Conservation (phyloP, 345 rosid genomes). For the Alliaria petiolata region DNA sequence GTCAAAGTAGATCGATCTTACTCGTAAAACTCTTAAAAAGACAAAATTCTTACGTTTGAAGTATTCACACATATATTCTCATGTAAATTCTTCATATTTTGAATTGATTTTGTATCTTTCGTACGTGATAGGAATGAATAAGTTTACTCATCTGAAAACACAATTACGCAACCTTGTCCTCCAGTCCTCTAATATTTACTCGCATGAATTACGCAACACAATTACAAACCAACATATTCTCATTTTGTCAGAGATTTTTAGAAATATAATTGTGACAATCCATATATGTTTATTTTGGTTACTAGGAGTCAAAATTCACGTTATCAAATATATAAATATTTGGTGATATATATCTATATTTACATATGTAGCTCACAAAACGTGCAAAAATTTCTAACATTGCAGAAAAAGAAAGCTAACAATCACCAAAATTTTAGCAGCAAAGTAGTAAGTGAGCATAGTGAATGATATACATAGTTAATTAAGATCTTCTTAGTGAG, state of each 20-base stretch:
- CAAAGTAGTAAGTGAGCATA: not conserved
- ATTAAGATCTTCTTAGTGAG: constrained; percentile 5
- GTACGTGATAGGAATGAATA: too few species aligned
- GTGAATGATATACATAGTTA: not conserved
- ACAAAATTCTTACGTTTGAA: too few species aligned
- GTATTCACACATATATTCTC: too few species aligned
- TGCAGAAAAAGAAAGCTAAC: constrained; percentile 10
- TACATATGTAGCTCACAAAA: constrained; percentile 17
- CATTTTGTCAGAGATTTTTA: not conserved
- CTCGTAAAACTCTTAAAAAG: too few species aligned
- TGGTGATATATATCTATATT: constrained; percentile 13
- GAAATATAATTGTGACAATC: not conserved
- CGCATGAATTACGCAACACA: not conserved
- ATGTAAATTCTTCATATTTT: too few species aligned
- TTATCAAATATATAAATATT: not conserved
- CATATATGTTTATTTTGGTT: not conserved
- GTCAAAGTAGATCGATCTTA: too few species aligned
- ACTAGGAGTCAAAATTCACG: not conserved
- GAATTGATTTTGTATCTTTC: too few species aligned
- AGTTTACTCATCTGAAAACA: too few species aligned
- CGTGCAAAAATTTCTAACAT: constrained; percentile 15
- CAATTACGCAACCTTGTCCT: too few species aligned
- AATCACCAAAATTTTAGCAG: constrained; percentile 13
- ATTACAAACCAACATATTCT: not conserved
- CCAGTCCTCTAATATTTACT: not conserved